These are phyloP conservation scores for Citrus australasica DNA, from an alignment of 345 rosid species.

Conservation along the genomic window DNA sequence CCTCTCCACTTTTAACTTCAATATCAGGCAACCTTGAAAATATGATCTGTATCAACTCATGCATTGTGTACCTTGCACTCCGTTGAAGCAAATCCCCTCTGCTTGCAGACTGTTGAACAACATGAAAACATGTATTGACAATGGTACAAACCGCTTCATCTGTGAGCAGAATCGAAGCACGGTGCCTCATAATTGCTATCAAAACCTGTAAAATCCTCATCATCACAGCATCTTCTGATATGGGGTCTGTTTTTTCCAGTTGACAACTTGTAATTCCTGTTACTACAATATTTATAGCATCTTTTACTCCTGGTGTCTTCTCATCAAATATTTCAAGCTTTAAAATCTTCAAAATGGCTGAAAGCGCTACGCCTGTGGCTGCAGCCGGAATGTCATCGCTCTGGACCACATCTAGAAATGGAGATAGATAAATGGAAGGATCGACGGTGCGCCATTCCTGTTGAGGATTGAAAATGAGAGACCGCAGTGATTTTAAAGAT, in stretches of 20 bases:
- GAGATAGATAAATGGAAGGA: conserved; percentile 75
- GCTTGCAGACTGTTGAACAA: conserved; percentile 66
- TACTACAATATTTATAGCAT: conserved; percentile 54
- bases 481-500: conserved; percentile 70
- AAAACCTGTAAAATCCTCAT: conserved; percentile 84
- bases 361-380: conserved; percentile 66
- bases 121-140: conserved; percentile 87
- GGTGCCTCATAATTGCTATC: conserved; percentile 56
- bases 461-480: conserved; percentile 84
- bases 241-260: conserved; percentile 62
- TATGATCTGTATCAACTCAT: conserved; percentile 73
- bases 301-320: conserved; percentile 73
- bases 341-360: conserved; percentile 64
- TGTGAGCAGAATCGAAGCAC: conserved; percentile 49
- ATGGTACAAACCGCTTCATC: conserved; percentile 76
- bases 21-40: conserved; percentile 64
- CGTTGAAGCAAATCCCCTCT: conserved; percentile 86
- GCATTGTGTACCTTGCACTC: conserved; percentile 73
- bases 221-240: conserved; percentile 71
- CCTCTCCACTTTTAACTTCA: conserved; percentile 47
- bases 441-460: conserved; percentile 79
- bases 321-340: conserved; percentile 65
- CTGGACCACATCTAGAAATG: conserved; percentile 79
- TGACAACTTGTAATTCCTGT: conserved; percentile 70
- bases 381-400: conserved; percentile 74